Evolutionary conservation across 2,329 filamentous ascomycete genomes (phyloP).

Genomic region (Blastomyces silverae): DNA sequence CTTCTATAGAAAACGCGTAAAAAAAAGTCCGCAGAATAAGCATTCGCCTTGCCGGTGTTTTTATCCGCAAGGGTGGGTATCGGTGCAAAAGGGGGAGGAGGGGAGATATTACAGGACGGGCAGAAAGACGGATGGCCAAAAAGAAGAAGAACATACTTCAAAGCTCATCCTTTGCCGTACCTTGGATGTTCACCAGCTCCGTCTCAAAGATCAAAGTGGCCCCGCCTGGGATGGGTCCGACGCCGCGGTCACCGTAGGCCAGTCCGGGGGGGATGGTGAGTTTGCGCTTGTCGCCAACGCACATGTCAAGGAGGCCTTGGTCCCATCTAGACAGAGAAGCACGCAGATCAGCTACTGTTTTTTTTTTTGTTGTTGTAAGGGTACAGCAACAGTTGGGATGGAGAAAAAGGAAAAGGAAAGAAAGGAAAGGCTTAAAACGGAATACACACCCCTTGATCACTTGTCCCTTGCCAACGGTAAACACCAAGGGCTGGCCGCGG

Average conservation of each 20-base stretch:
- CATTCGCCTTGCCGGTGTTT: not conserved
- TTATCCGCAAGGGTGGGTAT: no score
- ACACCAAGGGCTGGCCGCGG: conserved; percentile 66
- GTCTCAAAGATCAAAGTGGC: conserved; percentile 88
- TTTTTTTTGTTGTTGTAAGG: no score
- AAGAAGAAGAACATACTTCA: conserved; percentile 23
- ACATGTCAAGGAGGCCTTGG: conserved; percentile 84
- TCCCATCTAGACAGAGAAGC: conserved; percentile 61
- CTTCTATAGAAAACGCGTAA: not conserved
- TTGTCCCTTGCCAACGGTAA: conserved; percentile 69
- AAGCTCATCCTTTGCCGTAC: conserved; percentile 52
- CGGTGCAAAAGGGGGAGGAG: not conserved
- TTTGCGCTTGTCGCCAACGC: conserved; percentile 84
- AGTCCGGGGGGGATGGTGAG: conserved; percentile 82
- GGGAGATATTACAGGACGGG: not conserved
- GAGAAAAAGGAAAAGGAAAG: not conserved
- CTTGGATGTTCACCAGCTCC: conserved; percentile 75
- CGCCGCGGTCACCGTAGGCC: conserved; percentile 68
- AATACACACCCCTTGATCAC: conserved; percentile 76
- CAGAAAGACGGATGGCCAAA: not conserved
- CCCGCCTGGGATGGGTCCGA: conserved; percentile 76
- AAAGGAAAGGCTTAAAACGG: not conserved
- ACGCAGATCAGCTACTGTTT: not conserved
- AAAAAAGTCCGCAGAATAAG: not conserved
- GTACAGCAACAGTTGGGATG: no score